Evolutionary conservation across 176 grass and related monocot genomes (phyloP), one percentile per base, ranked within the genome.

Genomic region (Oryza coarctata): DNA sequence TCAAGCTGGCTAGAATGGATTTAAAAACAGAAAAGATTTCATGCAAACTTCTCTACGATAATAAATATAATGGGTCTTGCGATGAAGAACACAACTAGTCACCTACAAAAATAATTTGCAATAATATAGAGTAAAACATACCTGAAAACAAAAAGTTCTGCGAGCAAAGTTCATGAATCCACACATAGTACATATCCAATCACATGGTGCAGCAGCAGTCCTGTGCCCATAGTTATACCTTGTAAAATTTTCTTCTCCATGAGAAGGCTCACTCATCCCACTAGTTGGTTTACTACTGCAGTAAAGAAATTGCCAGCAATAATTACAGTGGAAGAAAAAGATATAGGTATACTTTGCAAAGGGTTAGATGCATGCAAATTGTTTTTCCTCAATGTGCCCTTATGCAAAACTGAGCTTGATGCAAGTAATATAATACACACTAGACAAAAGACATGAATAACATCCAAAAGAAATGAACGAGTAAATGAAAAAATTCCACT

Each of bases 81-180:
- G 7, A 35, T 26, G 32, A 72, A 76, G 30, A 76, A 47, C 10
- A 40, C n/a, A n/a, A n/a, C n/a, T n/a, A n/a, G n/a, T n/a, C 2
- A 9, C 41, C 18, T 20, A 63, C 18, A 81, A 30, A 4, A 73
- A 23, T 63, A 44, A 10, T 63, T 41, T 77, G 38, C 9, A 34
- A 7, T 25, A 44, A 32, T 34, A 36, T 17, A 62, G 41, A 67
- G 26, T 22, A 70, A 61, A 62, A 70, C 30, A 86, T 65, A 99
- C 97, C 93, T 99, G 97, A 85, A 99, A 99, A 77, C 97, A 99
- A 32, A 86, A 95, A 60, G 87, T 94, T 76, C 97, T 86, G 14
- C 97, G 97, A 12, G 97, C 93, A 90, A 99, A 99, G 89, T 99
- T 99, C 86, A 99, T 87, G 88, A 91, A 99, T 34, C 89, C 93